Evolutionary conservation across 192 early-diverging fungal species (phyloP).

Genomic region (Coemansia sp.): DNA sequence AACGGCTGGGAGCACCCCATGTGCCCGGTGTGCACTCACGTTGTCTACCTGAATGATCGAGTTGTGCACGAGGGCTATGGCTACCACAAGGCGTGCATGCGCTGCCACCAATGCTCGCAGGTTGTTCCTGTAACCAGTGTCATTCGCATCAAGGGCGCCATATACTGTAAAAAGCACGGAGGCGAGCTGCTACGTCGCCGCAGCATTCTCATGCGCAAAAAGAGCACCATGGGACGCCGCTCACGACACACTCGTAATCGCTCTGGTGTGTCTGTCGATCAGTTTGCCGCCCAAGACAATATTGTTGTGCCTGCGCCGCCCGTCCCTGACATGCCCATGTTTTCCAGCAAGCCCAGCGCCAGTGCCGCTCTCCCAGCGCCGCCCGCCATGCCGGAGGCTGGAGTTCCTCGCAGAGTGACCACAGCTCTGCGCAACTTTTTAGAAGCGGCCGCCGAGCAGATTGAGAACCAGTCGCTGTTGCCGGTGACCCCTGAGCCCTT

Average conservation of each 20-base stretch:
- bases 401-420: constrained; percentile 24
- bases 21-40: constrained; percentile 41
- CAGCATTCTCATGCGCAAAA: constrained; percentile 55
- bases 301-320: constrained; percentile 15
- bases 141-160: constrained; percentile 47
- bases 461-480: constrained; percentile 35
- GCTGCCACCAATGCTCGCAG: constrained; percentile 49
- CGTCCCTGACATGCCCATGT: constrained; percentile 33
- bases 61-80: constrained; percentile 50
- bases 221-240: constrained; percentile 51
- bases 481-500: constrained; percentile 17
- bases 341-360: constrained; percentile 4
- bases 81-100: constrained; percentile 54
- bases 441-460: constrained; percentile 49
- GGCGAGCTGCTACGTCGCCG: constrained; percentile 48
- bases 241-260: constrained; percentile 38
- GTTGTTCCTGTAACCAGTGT: constrained; percentile 28
- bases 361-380: constrained; percentile 5
- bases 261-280: constrained; percentile 21
- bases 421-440: constrained; percentile 48
- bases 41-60: constrained; percentile 50
- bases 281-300: constrained; percentile 4
- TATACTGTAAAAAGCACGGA: constrained; percentile 54
- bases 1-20: constrained; percentile 53
- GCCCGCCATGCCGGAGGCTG: neutral